Conservation (phyloP, 805 yeast species). For the Candida hispaniensis region DNA sequence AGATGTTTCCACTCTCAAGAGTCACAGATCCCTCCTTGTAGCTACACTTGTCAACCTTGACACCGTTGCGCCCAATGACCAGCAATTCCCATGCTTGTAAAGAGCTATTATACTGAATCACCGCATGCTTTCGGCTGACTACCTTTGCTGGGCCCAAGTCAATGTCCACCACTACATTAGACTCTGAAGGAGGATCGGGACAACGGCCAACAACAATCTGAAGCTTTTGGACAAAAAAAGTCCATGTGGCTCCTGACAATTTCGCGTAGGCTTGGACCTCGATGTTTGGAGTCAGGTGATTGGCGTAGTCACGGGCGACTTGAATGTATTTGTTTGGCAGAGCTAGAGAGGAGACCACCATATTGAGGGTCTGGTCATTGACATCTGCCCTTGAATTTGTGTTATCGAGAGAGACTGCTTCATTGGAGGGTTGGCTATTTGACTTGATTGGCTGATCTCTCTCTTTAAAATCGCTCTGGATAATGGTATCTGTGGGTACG, state of each 20-base stretch:
- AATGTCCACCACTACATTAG: conserved; percentile 44
- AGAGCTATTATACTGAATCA: conserved; percentile 63
- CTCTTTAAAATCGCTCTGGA: too few relatives aligned
- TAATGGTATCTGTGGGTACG: too few relatives aligned
- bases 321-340: conserved; percentile 66
- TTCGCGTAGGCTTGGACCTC: conserved; percentile 96
- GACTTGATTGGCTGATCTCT: too few relatives aligned
- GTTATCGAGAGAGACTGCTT: too few relatives aligned
- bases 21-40: conserved; percentile 34
- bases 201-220: conserved; percentile 78
- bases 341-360: conserved; percentile 58
- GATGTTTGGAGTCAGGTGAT: conserved; percentile 43
- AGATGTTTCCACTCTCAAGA: conserved; percentile 74
- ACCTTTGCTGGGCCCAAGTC: conserved; percentile 96
- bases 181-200: conserved; percentile 35
- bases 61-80: conserved; percentile 85
- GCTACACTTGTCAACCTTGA: conserved; percentile 68
- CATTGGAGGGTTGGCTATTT: too few relatives aligned
- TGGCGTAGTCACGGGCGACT: conserved; percentile 63
- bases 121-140: conserved; percentile 87
- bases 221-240: conserved; percentile 77
- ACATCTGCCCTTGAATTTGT: too few relatives aligned
- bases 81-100: conserved; percentile 76
- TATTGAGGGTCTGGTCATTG: conserved; percentile 54
- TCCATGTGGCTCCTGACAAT: conserved; percentile 87